phyloP scores from a whole-genome alignment of 768 basidiomycete genomes.

The Tephrocybe sp. region DNA sequence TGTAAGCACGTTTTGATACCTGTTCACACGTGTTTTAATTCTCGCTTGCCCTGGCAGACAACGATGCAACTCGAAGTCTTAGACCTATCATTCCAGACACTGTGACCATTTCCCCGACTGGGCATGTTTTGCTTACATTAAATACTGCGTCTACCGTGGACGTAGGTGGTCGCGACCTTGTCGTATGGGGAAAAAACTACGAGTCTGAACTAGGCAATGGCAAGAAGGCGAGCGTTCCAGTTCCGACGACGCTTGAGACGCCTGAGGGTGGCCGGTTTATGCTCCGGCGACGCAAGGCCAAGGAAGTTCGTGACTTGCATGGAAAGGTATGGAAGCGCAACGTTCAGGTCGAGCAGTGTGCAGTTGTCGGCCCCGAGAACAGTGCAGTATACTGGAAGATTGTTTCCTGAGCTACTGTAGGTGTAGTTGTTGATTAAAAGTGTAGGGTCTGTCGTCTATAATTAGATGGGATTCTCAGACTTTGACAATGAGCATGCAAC shows the following conservation, averaged over 20 bases:
- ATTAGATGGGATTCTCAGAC: not conserved
- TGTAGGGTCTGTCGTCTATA: not conserved
- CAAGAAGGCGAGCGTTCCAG: slow-evolving; percentile 54
- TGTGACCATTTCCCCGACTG: slow-evolving; percentile 68
- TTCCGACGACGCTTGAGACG: slow-evolving; percentile 50
- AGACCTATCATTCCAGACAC: slow-evolving; percentile 61
- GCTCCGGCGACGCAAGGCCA: slow-evolving; percentile 49
- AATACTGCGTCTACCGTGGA: slow-evolving; percentile 52
- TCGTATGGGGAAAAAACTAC: slow-evolving; percentile 72
- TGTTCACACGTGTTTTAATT: not conserved
- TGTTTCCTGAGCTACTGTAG: not conserved
- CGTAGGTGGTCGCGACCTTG: slow-evolving; percentile 61
- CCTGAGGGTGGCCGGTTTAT: slow-evolving; percentile 58
- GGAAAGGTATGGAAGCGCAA: slow-evolving; percentile 60
- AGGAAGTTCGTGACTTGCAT: slow-evolving; percentile 53
- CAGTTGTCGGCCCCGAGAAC: slow-evolving; percentile 58
- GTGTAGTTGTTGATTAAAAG: not conserved
- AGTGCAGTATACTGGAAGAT: slow-evolving; percentile 75
- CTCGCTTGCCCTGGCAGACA: slow-evolving; percentile 42
- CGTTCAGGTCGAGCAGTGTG: slow-evolving; percentile 62
- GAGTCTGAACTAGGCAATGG: slow-evolving; percentile 77
- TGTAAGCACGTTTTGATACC: slow-evolving; percentile 48
- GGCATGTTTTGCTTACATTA: slow-evolving; percentile 74
- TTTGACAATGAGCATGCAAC: slow-evolving; percentile 1
- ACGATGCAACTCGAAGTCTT: slow-evolving; percentile 57